These are phyloP conservation scores for Mrakiaceae sp. DNA, from an alignment of 1,284 basidiomycete genomes.

Conservation along the genomic window DNA sequence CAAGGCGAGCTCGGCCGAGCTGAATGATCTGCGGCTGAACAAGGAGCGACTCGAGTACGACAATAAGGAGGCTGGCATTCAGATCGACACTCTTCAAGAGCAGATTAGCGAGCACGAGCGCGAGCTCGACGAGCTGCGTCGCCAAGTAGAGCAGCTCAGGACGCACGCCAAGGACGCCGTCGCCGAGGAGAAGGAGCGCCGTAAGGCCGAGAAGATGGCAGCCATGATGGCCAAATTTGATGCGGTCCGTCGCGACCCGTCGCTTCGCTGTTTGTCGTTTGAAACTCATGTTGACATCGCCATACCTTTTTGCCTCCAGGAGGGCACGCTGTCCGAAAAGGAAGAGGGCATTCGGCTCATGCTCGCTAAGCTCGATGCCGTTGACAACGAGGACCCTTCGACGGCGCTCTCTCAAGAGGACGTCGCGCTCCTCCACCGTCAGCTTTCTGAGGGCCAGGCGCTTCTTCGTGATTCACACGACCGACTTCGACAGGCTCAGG, in stretches of 20 bases:
- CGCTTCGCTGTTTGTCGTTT: background rate
- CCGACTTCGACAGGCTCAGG: constrained; percentile 73
- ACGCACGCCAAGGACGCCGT: constrained; percentile 70
- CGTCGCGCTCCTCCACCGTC: constrained; percentile 64
- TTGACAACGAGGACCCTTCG: constrained; percentile 49
- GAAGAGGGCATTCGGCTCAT: constrained; percentile 80
- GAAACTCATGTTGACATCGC: background rate
- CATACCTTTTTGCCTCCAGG: constrained; percentile 35
- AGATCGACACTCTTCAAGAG: constrained; percentile 92
- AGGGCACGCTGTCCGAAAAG: constrained; percentile 82
- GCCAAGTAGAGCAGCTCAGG: constrained; percentile 67
- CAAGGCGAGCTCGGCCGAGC: constrained; percentile 63
- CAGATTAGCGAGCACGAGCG: constrained; percentile 77
- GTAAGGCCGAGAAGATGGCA: constrained; percentile 99
- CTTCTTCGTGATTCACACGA: constrained; percentile 81
- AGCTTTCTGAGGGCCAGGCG: constrained; percentile 79
- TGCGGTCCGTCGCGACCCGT: constrained; percentile 46
- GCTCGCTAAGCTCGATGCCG: constrained; percentile 66
- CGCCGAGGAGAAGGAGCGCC: constrained; percentile 92
- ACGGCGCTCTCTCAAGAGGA: constrained; percentile 62
- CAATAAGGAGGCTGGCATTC: constrained; percentile 86
- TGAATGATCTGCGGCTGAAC: constrained; percentile 85
- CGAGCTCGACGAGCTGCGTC: constrained; percentile 84
- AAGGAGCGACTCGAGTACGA: constrained; percentile 89
- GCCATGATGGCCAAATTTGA: constrained; percentile 99